These are phyloP conservation scores for Talaromyces piceae DNA, from an alignment of 2,329 filamentous ascomycete species.

Conservation along the genomic window DNA sequence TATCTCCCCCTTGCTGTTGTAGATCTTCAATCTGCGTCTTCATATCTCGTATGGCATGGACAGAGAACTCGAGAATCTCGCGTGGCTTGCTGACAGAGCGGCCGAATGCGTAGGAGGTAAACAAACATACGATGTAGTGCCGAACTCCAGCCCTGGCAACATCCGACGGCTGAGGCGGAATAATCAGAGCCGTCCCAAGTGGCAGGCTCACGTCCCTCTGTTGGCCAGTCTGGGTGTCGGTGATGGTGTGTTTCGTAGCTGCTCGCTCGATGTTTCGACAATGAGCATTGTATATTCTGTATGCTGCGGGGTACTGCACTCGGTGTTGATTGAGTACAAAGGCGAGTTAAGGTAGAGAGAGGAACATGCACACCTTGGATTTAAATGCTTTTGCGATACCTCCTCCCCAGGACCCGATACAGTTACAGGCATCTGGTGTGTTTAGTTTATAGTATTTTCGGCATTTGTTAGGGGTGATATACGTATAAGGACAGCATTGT, in stretches of 20 bases:
- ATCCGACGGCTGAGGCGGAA: slow-evolving; percentile 41
- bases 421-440: slow-evolving; percentile 51
- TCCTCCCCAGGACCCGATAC: slow-evolving; percentile 49
- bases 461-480: slow-evolving; percentile 10
- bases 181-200: slow-evolving; percentile 46
- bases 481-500: slow-evolving; percentile 46
- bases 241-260: neutral
- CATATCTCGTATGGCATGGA: slow-evolving; percentile 42
- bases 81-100: slow-evolving; percentile 28
- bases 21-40: slow-evolving; percentile 34
- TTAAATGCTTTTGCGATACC: slow-evolving; percentile 52
- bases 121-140: slow-evolving; percentile 54
- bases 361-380: slow-evolving; percentile 18
- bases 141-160: slow-evolving; percentile 17
- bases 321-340: neutral
- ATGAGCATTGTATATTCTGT: slow-evolving; percentile 39
- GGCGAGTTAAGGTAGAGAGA: neutral
- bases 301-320: slow-evolving; percentile 46
- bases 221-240: neutral
- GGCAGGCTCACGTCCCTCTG: slow-evolving; percentile 12
- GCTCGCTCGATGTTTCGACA: slow-evolving; percentile 30
- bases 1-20: slow-evolving; percentile 13
- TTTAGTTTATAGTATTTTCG: neutral
- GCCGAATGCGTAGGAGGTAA: slow-evolving; percentile 48
- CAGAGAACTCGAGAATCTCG: slow-evolving; percentile 45